Percentiles rank a stretch among this genome's conserved stretches.
These are phyloP conservation scores for Colletotrichum plurivorum DNA, from an alignment of 2,329 filamentous ascomycete species.

Conservation along the genomic window DNA sequence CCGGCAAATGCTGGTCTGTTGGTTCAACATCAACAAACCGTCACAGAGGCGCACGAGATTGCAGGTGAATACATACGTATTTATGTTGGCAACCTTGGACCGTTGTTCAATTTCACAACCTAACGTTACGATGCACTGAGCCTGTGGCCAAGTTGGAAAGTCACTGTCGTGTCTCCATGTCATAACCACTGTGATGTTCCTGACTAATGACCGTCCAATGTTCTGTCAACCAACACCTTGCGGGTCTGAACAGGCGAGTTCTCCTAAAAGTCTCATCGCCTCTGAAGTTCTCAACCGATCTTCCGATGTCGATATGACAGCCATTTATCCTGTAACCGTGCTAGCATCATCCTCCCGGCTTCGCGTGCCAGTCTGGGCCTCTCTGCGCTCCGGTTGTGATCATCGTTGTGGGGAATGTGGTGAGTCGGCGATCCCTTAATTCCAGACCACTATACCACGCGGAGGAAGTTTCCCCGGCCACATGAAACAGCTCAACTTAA, in stretches of 20 bases:
- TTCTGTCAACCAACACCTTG: slow-evolving; percentile 2
- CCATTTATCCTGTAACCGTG: slow-evolving; percentile 17
- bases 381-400: slow-evolving; percentile 23
- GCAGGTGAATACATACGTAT: too few species aligned
- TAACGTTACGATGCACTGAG: too few species aligned
- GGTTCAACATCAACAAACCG: too few species aligned
- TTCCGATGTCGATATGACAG: background rate
- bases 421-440: slow-evolving; percentile 29
- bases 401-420: slow-evolving; percentile 26
- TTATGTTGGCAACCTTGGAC: too few species aligned
- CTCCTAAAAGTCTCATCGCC: background rate
- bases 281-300: background rate
- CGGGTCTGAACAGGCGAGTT: background rate
- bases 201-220: too few species aligned
- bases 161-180: too few species aligned
- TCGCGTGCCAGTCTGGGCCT: slow-evolving; percentile 8
- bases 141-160: too few species aligned
- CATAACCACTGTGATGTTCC: too few species aligned
- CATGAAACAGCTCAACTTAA: slow-evolving; percentile 31
- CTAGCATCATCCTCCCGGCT: slow-evolving; percentile 17
- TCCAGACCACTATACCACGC: slow-evolving; percentile 31
- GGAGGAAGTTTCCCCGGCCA: slow-evolving; percentile 29
- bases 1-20: too few species aligned
- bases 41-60: too few species aligned
- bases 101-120: too few species aligned